Percentiles rank a stretch among this genome's conserved stretches.
Conservation (phyloP, 73 alveolate species). For the Strombidium stylifer region DNA sequence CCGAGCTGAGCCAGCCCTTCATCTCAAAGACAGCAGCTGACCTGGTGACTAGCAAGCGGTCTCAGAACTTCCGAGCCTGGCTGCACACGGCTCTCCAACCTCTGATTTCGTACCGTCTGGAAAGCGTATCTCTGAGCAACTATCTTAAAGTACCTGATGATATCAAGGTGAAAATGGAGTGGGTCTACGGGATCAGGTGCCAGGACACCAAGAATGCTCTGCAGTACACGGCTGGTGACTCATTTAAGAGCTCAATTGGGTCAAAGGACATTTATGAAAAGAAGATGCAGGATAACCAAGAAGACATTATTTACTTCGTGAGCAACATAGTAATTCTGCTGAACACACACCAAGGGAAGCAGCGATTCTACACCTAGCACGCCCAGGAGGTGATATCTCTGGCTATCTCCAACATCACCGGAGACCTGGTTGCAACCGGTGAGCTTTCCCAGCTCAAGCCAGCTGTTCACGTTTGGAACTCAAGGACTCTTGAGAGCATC, state of each 20-base stretch:
- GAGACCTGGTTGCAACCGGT: constrained; percentile 78
- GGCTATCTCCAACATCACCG: constrained; percentile 82
- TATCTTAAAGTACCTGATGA: constrained; percentile 46
- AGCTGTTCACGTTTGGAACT: constrained; percentile 90
- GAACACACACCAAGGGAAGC: constrained; percentile 76
- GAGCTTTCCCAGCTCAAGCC: constrained; percentile 88
- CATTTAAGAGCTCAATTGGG: constrained; percentile 63
- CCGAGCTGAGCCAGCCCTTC: too few relatives aligned
- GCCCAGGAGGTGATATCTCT: constrained; percentile 82
- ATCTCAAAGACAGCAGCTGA: constrained; percentile 23
- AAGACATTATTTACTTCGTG: constrained; percentile 80
- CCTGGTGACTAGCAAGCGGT: constrained; percentile 39
- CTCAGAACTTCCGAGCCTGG: constrained; percentile 51
- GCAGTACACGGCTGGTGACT: constrained; percentile 70
- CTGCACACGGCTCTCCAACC: constrained; percentile 55
- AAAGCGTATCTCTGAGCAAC: constrained; percentile 23
- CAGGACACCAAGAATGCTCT: constrained; percentile 87
- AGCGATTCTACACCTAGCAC: constrained; percentile 90
- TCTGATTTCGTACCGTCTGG: constrained; percentile 45
- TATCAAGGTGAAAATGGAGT: constrained; percentile 63
- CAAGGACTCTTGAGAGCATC: constrained; percentile 78
- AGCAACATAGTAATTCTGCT: constrained; percentile 85
- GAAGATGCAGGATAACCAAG: constrained; percentile 43
- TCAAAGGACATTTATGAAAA: constrained; percentile 47
- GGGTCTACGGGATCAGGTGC: constrained; percentile 97